Evolutionary conservation across 192 early-diverging fungal species (phyloP).

Genomic region (Gamsiella multidivaricata): DNA sequence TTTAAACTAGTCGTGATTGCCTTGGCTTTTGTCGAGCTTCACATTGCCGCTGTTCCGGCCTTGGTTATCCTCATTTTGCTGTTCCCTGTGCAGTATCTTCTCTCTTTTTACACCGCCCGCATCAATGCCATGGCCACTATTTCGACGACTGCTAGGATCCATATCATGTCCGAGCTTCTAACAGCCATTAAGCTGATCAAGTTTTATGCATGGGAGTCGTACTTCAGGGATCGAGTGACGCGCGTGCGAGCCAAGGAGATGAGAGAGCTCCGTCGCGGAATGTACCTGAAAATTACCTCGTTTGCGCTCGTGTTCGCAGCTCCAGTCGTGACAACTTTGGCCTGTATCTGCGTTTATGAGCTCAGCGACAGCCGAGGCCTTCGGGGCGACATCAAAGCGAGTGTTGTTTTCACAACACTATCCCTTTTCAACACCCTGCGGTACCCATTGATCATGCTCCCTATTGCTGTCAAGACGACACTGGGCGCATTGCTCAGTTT

Average conservation of each 20-base stretch:
- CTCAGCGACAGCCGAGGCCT: slow-evolving; percentile 54
- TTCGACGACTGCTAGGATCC: slow-evolving; percentile 71
- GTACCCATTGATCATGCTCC: slow-evolving; percentile 76
- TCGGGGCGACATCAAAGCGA: slow-evolving; percentile 55
- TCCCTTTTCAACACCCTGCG: slow-evolving; percentile 77
- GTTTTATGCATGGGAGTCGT: slow-evolving; percentile 80
- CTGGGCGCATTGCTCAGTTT: slow-evolving; percentile 68
- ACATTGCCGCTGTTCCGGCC: slow-evolving; percentile 64
- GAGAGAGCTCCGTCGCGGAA: slow-evolving; percentile 55
- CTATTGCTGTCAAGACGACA: slow-evolving; percentile 68
- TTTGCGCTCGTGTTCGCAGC: slow-evolving; percentile 74
- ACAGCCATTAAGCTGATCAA: slow-evolving; percentile 84
- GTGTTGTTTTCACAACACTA: slow-evolving; percentile 69
- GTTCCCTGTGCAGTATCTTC: slow-evolving; percentile 70
- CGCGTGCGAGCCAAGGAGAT: slow-evolving; percentile 69
- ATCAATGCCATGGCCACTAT: slow-evolving; percentile 63
- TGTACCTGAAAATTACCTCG: slow-evolving; percentile 67
- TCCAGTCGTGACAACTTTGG: slow-evolving; percentile 62
- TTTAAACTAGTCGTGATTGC: slow-evolving; percentile 58
- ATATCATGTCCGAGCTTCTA: slow-evolving; percentile 78
- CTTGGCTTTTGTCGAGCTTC: slow-evolving; percentile 64
- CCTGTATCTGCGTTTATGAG: slow-evolving; percentile 53
- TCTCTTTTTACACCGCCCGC: slow-evolving; percentile 63
- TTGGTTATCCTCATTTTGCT: slow-evolving; percentile 46
- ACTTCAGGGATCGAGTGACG: slow-evolving; percentile 70